Base-by-base conservation (phyloP, 768 basidiomycete genomes). In the Clitopilus passeckerianus region DNA sequence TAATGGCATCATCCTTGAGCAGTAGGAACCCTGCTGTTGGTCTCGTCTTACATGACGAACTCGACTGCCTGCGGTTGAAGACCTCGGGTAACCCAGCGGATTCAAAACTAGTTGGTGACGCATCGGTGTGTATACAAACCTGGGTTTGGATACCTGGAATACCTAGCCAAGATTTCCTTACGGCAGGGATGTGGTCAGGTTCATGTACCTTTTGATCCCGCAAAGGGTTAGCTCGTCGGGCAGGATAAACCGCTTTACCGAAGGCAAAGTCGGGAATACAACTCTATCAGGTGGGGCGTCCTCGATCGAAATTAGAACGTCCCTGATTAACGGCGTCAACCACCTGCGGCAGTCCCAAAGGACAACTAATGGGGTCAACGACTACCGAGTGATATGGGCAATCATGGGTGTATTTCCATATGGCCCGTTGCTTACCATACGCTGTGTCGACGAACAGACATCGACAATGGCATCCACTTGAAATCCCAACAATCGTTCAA, bases 251-350 rank as follows among this genome's bases (percentile, higher is more conserved):
- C 20, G 16, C 46, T 50, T 18, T 50, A 50, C 54, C 37, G 54
- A 44, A 35, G 30, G 23, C n/a, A 44, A 43, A 41, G 37, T 58
- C 35, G 54, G 58, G 56, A 35, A 33, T 33, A 52, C 60, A 66
- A 66, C 61, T 64, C 63, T 64, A 64, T 66, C 65, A 64, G 58
- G 60, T 52, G 54, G 58, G n/a, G 55, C 30, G 56, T 64, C 65
- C 60, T 66, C 58, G 65, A 64, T 64, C 63, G 55, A 65, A 57
- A 24, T 58, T 58, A 53, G 61, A 58, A 60, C 52, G 27, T n/a
- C 52, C 56, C 61, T 62, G 46, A 55, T 46, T 23, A 30, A 55
- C 34, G 59, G 55, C 53, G 59, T 56, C 56, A 56, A 35, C 61
- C 56, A 24, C 33, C 27, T 37, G 33, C 16, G 22, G 46, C 46